These are phyloP conservation scores for Trichosanthes truncata DNA, from an alignment of 306 rosid genomes.

Conservation along the genomic window DNA sequence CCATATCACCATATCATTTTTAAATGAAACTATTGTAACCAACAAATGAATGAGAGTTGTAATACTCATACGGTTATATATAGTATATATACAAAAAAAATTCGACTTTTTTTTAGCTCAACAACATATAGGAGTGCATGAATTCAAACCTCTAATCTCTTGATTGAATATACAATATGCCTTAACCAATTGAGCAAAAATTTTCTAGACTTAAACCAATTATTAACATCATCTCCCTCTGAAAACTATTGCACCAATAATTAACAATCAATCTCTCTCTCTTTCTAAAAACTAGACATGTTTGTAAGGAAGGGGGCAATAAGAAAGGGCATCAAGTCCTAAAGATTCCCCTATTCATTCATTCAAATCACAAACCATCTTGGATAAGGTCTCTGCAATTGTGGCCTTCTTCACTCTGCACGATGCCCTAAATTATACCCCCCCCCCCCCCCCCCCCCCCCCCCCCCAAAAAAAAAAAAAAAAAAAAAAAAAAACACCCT, in stretches of 20 bases:
- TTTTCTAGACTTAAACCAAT: background rate
- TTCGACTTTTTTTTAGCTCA: too few species aligned
- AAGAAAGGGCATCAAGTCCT: conserved; percentile 1
- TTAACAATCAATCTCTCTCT: background rate
- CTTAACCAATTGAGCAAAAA: too few species aligned
- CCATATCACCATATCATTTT: background rate
- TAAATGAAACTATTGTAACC: too few species aligned
- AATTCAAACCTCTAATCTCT: too few species aligned
- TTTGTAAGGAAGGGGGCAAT: conserved; percentile 12
- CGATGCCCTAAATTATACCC: conserved; percentile 1
- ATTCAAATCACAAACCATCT: background rate
- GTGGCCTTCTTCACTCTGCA: conserved; percentile 4
- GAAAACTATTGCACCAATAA: background rate
- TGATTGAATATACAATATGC: too few species aligned
- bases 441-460: too few species aligned
- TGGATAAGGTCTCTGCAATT: background rate
- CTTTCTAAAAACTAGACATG: background rate
- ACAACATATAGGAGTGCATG: too few species aligned
- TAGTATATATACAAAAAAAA: too few species aligned
- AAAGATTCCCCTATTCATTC: conserved; percentile 10
- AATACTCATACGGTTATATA: too few species aligned
- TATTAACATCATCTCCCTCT: background rate
- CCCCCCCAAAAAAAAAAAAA: too few species aligned
- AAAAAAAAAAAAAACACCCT: background rate
- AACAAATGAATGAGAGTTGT: too few species aligned